phyloP scores from a whole-genome alignment of 1,284 basidiomycete species.

The Moesziomyces sp. region DNA sequence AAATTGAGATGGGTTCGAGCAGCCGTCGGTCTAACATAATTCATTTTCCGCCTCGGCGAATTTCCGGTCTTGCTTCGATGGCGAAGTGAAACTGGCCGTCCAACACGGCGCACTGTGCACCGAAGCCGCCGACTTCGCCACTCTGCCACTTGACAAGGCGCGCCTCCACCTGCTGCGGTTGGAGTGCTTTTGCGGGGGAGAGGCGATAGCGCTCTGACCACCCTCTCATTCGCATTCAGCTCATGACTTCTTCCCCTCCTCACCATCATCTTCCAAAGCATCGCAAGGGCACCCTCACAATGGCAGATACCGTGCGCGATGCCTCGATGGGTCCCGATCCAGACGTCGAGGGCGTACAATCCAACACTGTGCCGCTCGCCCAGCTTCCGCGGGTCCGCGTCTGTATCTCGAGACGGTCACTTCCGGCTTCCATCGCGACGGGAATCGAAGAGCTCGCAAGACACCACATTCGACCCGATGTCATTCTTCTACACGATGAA shows the following conservation, averaged over 20 bases:
- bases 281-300: background rate
- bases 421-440: constrained; percentile 9
- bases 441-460: constrained; percentile 19
- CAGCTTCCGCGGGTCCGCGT: constrained; percentile 19
- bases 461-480: constrained; percentile 34
- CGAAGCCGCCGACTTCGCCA: background rate
- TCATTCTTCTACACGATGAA: constrained; percentile 5
- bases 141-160: background rate
- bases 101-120: constrained; percentile 4
- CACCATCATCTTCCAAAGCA: background rate
- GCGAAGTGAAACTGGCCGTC: background rate
- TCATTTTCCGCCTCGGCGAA: constrained; percentile 3
- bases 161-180: constrained; percentile 7
- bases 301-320: constrained; percentile 15
- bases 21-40: background rate
- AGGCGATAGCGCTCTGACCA: constrained; percentile 1
- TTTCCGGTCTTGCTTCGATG: background rate
- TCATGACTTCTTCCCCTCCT: background rate
- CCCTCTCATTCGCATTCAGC: background rate
- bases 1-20: background rate
- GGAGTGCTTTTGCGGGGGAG: background rate
- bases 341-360: constrained; percentile 3
- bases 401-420: constrained; percentile 19
- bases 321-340: constrained; percentile 34
- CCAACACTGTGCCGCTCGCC: constrained; percentile 15